These are phyloP conservation scores for Rhizodiscina lignyota DNA, from an alignment of 495 filamentous ascomycete species.

Conservation along the genomic window DNA sequence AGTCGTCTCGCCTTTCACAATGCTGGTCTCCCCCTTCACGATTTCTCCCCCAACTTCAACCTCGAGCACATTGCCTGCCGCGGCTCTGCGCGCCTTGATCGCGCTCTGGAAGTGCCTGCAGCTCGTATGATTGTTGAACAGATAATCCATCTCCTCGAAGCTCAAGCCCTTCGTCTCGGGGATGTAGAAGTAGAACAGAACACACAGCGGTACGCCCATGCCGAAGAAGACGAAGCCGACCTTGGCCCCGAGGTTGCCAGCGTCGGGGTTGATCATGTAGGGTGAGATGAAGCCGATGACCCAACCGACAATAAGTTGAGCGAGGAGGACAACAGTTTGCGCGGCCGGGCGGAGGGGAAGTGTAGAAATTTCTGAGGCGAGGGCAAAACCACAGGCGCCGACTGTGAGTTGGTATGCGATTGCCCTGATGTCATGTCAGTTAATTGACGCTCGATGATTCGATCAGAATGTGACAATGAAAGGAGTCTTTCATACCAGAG, in stretches of 20 bases:
- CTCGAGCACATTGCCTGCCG: too few species aligned
- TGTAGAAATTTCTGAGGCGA: slow-evolving; percentile 3
- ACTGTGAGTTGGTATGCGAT: slow-evolving; percentile 1
- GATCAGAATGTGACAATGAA: too few species aligned
- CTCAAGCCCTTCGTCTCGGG: slow-evolving; percentile 1
- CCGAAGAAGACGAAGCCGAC: slow-evolving; percentile 2
- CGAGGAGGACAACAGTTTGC: not conserved
- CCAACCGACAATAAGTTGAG: too few species aligned
- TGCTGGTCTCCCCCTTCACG: too few species aligned
- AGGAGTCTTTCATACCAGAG: too few species aligned
- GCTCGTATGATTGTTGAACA: too few species aligned
- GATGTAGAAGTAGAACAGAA: slow-evolving; percentile 1
- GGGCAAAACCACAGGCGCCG: slow-evolving; percentile 1
- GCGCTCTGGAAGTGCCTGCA: too few species aligned
- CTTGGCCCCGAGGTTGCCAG: slow-evolving; percentile 1
- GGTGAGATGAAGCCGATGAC: slow-evolving; percentile 2
- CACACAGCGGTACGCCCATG: slow-evolving; percentile 1
- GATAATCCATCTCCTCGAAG: slow-evolving; percentile 2
- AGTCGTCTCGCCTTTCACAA: too few species aligned
- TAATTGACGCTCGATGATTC: too few species aligned
- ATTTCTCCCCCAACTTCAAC: too few species aligned
- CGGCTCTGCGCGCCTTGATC: too few species aligned
- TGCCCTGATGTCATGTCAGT: not conserved
- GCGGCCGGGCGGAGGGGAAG: not conserved
- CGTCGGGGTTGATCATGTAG: slow-evolving; percentile 3